These are phyloP conservation scores for Arabidopsis arenosa DNA, from an alignment of 345 rosid species.

Conservation along the genomic window DNA sequence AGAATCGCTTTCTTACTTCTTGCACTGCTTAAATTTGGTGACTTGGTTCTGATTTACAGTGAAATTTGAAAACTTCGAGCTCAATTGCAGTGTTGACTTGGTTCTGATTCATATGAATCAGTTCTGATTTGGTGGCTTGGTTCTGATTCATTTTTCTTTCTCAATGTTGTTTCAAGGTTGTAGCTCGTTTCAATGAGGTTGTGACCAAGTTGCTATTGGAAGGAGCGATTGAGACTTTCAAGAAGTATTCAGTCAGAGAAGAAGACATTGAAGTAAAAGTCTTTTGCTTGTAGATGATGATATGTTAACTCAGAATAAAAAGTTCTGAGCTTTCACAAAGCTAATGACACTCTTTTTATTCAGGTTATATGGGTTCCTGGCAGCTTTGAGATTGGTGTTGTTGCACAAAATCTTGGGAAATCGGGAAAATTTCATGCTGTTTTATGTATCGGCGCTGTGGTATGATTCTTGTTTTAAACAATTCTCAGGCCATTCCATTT, in stretches of 20 bases:
- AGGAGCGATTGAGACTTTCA: conserved; percentile 90
- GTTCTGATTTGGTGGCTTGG: no score
- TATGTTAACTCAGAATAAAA: neutral
- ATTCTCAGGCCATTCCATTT: neutral
- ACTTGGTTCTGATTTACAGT: neutral
- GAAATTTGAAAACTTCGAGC: neutral
- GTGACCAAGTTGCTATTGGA: conserved; percentile 81
- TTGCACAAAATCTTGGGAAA: conserved; percentile 78
- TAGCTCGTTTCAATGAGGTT: conserved; percentile 95
- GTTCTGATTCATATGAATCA: no score
- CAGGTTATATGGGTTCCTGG: conserved; percentile 99
- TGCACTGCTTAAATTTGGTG: neutral
- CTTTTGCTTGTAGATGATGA: neutral
- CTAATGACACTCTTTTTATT: conserved; percentile 23
- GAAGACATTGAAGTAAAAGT: conserved; percentile 74
- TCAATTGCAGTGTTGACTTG: neutral
- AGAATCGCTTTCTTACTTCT: neutral
- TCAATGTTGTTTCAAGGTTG: conserved; percentile 56
- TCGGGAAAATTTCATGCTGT: conserved; percentile 74
- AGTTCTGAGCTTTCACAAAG: conserved; percentile 18
- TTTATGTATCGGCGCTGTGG: conserved; percentile 98
- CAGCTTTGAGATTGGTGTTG: conserved; percentile 79
- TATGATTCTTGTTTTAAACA: conserved; percentile 47
- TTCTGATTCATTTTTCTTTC: neutral
- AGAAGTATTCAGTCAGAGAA: conserved; percentile 76